Evolutionary conservation across 139 green algal genomes (phyloP), one percentile per base, ranked within the genome.

Genomic region (Spirogloea muscicola): DNA sequence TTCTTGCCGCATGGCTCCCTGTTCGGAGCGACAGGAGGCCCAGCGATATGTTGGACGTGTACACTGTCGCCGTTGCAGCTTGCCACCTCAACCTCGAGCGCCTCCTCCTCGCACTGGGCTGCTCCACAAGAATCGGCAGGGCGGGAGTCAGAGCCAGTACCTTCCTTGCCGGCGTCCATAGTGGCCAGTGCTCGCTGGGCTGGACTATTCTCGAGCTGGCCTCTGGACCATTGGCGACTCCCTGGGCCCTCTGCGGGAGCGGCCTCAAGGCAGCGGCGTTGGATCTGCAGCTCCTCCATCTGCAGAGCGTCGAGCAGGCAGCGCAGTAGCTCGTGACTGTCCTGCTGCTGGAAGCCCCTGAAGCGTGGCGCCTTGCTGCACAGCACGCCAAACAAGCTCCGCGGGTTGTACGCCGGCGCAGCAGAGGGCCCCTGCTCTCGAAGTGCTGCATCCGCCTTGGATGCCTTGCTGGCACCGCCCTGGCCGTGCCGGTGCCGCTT

Each of bases 301-400:
- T 86, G 75, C 49, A 83, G 68, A 29, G 52, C 58, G 40, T 83
- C 76, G 13, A 89, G 62, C 42, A 91, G 42, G 27, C 71, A 86
- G 49, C 86, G 57, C 62, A 86, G 73, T 21, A 91, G 83, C 61
- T 91, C 87, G 48, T 91, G 84, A 1, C 71, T 57, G 75, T 90
- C 86, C 72, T 91, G 87, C 82, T 91, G 86, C 49, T 89, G 74
- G 42, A 80, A 65, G 5, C 86, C 87, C 74, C 87, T 86, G 75
- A 91, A 91, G 46, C 79, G 68, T 0, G 87, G 83, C 0, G 85
- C 84, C 3, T 84, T 66, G 33, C 76, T 82, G 78, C 77, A 83
- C 36, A 93, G 61, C 2, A 86, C 87, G 0, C 84, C 76, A 43
- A 91, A 82, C 55, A 93, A 70, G 25, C 74, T 51, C 29, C 82